phyloP scores from a whole-genome alignment of 176 grass and related monocot species.

The Carex myosuroides region DNA sequence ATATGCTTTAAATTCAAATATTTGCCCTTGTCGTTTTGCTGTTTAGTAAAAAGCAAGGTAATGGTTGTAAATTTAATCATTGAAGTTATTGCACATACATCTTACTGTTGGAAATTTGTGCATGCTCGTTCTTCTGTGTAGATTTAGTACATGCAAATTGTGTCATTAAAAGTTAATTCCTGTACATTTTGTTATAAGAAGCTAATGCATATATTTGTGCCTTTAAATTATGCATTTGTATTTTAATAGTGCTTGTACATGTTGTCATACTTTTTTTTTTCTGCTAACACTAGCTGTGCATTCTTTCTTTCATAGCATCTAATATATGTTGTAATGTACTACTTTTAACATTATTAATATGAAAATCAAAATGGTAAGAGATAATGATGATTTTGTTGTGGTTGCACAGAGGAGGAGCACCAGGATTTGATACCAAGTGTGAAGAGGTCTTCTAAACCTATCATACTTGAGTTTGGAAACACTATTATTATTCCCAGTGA shows the following conservation, averaged over 20 bases:
- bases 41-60: background rate
- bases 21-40: background rate
- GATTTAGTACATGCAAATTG: background rate
- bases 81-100: background rate
- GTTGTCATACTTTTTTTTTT: background rate
- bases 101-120: no score
- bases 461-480: constrained; percentile 43
- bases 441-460: constrained; percentile 45
- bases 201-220: background rate
- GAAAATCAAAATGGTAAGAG: background rate
- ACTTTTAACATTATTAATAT: background rate
- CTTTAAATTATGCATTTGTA: background rate
- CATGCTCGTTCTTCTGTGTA: background rate
- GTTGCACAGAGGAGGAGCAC: constrained; percentile 51
- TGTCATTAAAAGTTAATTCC: background rate
- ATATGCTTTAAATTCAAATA: background rate
- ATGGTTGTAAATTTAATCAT: background rate
- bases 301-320: background rate
- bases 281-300: background rate
- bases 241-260: background rate
- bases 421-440: constrained; percentile 61
- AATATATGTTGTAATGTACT: background rate
- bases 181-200: background rate
- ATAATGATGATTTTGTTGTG: background rate
- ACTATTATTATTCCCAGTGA: constrained; percentile 50